Evolutionary conservation across 2,329 filamentous ascomycete genomes (phyloP), one percentile per base, ranked within the genome.

Genomic region (Colletotrichum truncatum): DNA sequence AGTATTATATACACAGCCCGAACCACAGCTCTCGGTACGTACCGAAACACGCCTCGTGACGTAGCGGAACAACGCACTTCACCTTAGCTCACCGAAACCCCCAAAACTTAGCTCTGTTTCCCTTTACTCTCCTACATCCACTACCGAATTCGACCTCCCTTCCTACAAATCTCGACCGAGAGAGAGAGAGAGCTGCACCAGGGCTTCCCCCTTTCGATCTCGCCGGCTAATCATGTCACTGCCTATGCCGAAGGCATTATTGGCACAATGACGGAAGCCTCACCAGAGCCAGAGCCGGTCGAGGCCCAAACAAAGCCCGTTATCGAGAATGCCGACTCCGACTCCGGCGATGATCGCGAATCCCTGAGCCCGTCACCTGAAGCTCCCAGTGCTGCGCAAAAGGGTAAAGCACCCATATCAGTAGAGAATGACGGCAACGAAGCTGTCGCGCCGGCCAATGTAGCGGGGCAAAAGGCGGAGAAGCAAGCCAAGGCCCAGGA

Each of bases 191-290:
- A n/a, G n/a, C n/a, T n/a, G n/a, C 32, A 34, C 57, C 34, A 30
- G n/a, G 25, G 54, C n/a, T 28, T n/a, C 41, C 10, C n/a, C 18
- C 21, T 10, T 34, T 14, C 26, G 21, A 48, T 6, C n/a, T n/a
- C 23, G 49, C 16, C 30, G 23, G 18, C 57, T 28, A 60, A 45
- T 34, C 62, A 66, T 68, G 62, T 45, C 46, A 43, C 21, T 60
- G 41, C 48, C 5, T 39, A 51, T 34, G 52, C 52, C 54, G 59
- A 45, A 57, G 61, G 62, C 56, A 68, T 63, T 66, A 66, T 68
- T 71, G 74, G 76, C 69, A 74, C 71, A 73, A 82, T 82, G 80
- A 82, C 80, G 74, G 76, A 80, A 71, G 74, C 73, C 73, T 74
- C 77, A 74, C 75, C 78, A 70, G 70, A 73, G 63, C 69, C 68